Conservation (phyloP, 2,329 filamentous ascomycete species). For the Diplodia intermedia region DNA sequence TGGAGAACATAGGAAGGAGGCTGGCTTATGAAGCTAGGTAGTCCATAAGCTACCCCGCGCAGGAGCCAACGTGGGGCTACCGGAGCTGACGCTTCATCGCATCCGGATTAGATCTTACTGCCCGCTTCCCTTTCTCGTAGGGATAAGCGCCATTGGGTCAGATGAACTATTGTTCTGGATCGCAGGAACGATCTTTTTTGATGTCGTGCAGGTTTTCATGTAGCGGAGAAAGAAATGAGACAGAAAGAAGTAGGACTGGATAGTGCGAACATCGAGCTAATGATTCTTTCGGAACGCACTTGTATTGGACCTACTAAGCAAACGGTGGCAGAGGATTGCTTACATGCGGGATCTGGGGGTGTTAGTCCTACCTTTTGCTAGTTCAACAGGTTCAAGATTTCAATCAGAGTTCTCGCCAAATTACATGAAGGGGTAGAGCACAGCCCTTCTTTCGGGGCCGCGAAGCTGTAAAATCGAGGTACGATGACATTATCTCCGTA, state of each 20-base stretch:
- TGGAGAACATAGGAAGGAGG: neutral
- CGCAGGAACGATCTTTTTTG: neutral
- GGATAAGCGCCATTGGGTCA: neutral
- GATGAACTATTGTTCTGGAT: neutral
- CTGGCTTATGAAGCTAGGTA: neutral
- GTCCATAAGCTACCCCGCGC: neutral
- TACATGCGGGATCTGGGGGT: no score
- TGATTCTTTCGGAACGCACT: no score
- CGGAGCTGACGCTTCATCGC: neutral
- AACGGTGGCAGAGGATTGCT: no score
- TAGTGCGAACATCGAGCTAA: no score
- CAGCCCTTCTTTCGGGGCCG: no score
- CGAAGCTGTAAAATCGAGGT: neutral
- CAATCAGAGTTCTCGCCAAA: no score
- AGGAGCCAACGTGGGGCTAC: neutral
- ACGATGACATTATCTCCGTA: neutral
- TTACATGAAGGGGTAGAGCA: no score
- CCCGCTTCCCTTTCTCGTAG: neutral
- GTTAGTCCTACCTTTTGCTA: no score
- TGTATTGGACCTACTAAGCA: no score
- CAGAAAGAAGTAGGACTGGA: neutral
- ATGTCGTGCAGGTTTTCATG: neutral
- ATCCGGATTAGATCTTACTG: slow-evolving; percentile 12
- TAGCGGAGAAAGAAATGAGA: neutral
- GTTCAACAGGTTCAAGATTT: no score